Base-by-base conservation (phyloP, 148 eudicot genomes). In the Hydrangea macrophylla region DNA sequence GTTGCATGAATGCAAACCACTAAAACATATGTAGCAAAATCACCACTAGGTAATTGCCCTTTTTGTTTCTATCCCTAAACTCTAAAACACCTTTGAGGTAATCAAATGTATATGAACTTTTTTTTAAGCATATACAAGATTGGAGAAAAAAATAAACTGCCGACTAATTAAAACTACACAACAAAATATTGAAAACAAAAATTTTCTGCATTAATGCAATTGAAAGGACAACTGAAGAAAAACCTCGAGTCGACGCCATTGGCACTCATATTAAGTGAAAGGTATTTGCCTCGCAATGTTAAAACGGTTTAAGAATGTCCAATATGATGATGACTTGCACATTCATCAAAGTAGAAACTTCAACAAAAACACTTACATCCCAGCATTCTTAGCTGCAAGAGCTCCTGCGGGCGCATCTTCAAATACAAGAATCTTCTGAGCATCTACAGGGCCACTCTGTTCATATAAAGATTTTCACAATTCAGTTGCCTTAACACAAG, bases 321-420 rank as follows among this genome's bases (percentile, higher is more conserved):
- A 36, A 17, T 11, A 36, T 28, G 17, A 32, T 7, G 11, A 25
- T 36, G 24, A 24, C n/a, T 26, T 50, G 59, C 58, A 40, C 7
- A 8, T 28, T 30, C 2, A n/a, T 31, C 31, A n/a, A 55, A 54
- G 23, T 3, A 32, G 30, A n/a, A 15, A 48, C 6, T 2, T 30
- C 15, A 39, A 30, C 42, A 37, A 65, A 45, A 65, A 35, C 30
- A 84, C 97, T 88, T 80, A 94, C 99, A 90, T 90, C 66, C 91
- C 96, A 73, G 99, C 99, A 81, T 84, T 89, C 79, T 91, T 94
- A 55, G 91, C 99, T 75, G 93, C 99, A 70, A 77, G 80, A 51
- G 86, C 96, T 57, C 97, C 98, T 36, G 89, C 63, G 22, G 98
- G 98, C 42, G 98, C 96, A 78, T 93, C 98, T 82, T 93, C 96